Conservation (phyloP, 169 alveolate species). For the Eimeria nieschulzi region DNA sequence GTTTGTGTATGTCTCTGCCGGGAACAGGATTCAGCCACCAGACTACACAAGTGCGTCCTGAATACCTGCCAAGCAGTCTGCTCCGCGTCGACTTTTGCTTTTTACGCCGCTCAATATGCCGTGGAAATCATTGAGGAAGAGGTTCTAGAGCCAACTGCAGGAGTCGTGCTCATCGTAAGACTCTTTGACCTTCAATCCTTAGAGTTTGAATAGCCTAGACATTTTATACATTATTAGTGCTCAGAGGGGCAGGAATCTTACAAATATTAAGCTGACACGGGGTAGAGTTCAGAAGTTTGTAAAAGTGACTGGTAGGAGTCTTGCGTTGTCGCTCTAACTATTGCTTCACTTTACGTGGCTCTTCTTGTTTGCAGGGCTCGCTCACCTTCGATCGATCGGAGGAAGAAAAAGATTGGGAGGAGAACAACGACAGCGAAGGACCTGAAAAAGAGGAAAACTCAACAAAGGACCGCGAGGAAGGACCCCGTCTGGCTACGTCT, state of each 20-base stretch:
- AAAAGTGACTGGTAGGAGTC: too few species aligned
- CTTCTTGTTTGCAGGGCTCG: constrained; percentile 57
- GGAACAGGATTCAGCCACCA: constrained; percentile 19
- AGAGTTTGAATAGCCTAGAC: too few species aligned
- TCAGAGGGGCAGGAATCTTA: too few species aligned
- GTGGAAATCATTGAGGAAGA: constrained; percentile 48
- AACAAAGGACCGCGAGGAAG: neutral
- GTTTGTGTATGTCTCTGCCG: neutral
- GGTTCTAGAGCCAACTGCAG: constrained; percentile 57
- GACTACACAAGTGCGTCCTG: constrained; percentile 59
- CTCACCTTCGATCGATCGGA: constrained; percentile 50
- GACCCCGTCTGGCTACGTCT: neutral
- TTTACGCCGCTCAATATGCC: constrained; percentile 60
- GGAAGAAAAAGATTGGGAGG: neutral
- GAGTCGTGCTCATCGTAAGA: constrained; percentile 44
- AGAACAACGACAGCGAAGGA: neutral
- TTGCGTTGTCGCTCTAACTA: too few species aligned
- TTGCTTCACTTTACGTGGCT: neutral
- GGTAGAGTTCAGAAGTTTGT: too few species aligned
- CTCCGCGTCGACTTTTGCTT: constrained; percentile 57
- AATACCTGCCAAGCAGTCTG: constrained; percentile 62
- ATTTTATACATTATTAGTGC: too few species aligned
- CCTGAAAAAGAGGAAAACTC: neutral
- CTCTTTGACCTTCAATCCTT: neutral
- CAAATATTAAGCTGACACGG: too few species aligned